Conservation (phyloP, 306 rosid species). For the Lithocarpus polystachyus region DNA sequence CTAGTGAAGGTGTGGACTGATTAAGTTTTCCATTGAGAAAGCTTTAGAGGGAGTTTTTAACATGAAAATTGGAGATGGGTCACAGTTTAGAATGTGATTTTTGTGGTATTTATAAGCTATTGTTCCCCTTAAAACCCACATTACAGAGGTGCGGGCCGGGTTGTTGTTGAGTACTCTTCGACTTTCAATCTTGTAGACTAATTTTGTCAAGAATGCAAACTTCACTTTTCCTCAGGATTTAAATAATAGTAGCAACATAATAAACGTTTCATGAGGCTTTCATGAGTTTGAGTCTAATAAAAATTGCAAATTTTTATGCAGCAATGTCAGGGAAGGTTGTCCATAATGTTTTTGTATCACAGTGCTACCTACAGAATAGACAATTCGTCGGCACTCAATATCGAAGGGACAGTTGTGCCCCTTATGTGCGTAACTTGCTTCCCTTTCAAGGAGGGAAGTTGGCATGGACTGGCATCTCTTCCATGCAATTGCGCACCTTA, state of each 20-base stretch:
- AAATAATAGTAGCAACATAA: slow-evolving; percentile 1
- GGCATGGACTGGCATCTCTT: slow-evolving; percentile 69
- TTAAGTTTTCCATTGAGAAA: too few species aligned
- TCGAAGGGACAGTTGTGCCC: slow-evolving; percentile 68
- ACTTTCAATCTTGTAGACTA: slow-evolving; percentile 4
- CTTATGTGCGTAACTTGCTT: slow-evolving; percentile 54
- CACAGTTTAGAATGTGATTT: not conserved
- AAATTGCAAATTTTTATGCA: slow-evolving; percentile 72
- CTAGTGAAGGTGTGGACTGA: too few species aligned
- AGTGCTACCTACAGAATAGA: slow-evolving; percentile 67
- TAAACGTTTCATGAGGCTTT: slow-evolving; percentile 24
- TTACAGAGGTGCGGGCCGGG: not conserved
- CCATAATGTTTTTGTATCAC: slow-evolving; percentile 78
- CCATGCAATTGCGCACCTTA: slow-evolving; percentile 74
- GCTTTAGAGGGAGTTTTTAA: not conserved
- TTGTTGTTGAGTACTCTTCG: not conserved
- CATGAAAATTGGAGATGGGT: not conserved
- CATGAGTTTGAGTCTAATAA: slow-evolving; percentile 49
- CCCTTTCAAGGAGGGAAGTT: slow-evolving; percentile 79
- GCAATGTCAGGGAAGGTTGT: slow-evolving; percentile 85
- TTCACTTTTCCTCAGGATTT: slow-evolving; percentile 1
- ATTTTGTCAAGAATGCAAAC: not conserved
- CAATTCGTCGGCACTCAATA: slow-evolving; percentile 45
- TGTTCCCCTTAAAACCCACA: not conserved
- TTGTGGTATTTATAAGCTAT: not conserved